Evolutionary conservation across 257 asterid species (phyloP), one percentile per base, ranked within the genome.

Genomic region (Misopates orontium): DNA sequence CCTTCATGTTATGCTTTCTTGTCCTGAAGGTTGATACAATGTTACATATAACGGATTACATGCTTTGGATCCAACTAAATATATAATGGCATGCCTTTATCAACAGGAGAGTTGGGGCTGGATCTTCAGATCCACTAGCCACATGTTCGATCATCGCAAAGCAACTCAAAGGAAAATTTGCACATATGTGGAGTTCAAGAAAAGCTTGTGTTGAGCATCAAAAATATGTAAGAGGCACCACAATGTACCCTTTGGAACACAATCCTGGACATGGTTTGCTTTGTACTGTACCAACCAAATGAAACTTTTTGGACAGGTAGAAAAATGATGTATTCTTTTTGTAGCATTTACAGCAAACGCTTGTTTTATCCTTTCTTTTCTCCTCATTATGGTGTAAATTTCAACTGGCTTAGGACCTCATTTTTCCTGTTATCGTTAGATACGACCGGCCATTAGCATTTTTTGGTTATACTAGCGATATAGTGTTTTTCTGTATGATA

Each of bases 171-270:
- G 84, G 80, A 48, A 79, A 84, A 42, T 25, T 17, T 45, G 63
- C 52, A 36, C 58, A 17, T 40, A 48, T 17, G 9, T 64, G 60
- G 18, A 22, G 74, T 55, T 73, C 76, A 25, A 77, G 95, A 67
- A 73, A 59, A 71, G 87, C 87, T 36, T 86, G 86, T 9, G 41
- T 79, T 41, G 87, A 85, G 71, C 97, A 89, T 79, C 60, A 72
- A 58, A 77, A 72, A 61, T 85, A 89, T 21, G 95, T 87, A 16
- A 75, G 76, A 75, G 89, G 87, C 48, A 60, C 84, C 25, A 77
- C 85, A 13, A 85, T 89, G 92, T 89, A 92, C 78, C 97, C 97
- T 18, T 73, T 89, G 93, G 98, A 89, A 60, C 89, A 87, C 75
- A 70, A 68, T 71, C 95, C 89, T 3, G 89, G 96, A 60, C 95